phyloP scores from a whole-genome alignment of 768 basidiomycete species.

The Suillus occidentalis region DNA sequence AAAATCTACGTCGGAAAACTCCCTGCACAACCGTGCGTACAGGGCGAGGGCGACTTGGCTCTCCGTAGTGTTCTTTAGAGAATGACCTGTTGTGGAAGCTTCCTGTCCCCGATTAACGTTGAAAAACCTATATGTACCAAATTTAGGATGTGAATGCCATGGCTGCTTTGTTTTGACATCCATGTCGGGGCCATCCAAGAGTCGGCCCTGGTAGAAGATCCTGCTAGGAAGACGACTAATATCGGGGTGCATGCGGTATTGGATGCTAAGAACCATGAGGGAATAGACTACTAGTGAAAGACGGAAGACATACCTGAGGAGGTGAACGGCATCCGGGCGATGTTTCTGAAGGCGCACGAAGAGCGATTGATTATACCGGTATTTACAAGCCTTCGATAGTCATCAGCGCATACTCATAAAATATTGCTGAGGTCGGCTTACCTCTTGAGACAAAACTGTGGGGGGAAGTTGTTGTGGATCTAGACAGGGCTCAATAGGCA shows the following conservation, averaged over 20 bases:
- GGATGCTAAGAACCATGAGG: constrained; percentile 61
- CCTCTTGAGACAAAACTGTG: constrained; percentile 72
- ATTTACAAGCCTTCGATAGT: constrained; percentile 54
- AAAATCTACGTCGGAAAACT: constrained; percentile 58
- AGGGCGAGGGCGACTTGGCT: constrained; percentile 73
- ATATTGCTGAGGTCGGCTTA: constrained; percentile 35
- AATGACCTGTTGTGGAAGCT: constrained; percentile 52
- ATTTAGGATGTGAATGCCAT: constrained; percentile 80
- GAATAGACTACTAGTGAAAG: constrained; percentile 1
- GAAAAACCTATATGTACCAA: constrained; percentile 89
- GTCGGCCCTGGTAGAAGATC: constrained; percentile 78
- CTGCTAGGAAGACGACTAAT: constrained; percentile 88
- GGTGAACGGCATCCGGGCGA: constrained; percentile 80
- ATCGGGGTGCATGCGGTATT: constrained; percentile 99
- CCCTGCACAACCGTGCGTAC: constrained; percentile 66
- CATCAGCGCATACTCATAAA: constrained; percentile 12
- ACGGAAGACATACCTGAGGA: constrained; percentile 65
- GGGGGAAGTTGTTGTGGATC: constrained; percentile 96
- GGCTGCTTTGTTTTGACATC: constrained; percentile 72
- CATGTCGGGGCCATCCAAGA: constrained; percentile 91
- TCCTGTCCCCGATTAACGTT: constrained; percentile 75
- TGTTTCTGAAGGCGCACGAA: constrained; percentile 89
- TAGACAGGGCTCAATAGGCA: constrained; percentile 18
- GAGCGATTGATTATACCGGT: constrained; percentile 84
- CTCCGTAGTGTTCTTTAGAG: constrained; percentile 76